Conservation (phyloP, 345 rosid species). For the Excoecaria agallocha region DNA sequence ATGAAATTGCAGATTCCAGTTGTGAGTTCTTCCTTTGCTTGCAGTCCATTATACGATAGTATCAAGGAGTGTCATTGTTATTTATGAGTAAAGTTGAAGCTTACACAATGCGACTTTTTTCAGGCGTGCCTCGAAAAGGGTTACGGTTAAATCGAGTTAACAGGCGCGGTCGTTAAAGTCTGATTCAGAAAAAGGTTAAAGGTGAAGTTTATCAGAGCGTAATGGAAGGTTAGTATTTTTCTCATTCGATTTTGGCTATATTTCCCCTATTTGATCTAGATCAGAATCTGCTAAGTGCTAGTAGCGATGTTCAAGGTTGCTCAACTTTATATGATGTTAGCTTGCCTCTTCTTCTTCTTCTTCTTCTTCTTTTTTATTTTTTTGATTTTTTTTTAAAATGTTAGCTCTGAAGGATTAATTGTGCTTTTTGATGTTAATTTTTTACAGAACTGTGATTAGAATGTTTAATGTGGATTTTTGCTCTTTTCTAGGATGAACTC, state of each 20-base stretch:
- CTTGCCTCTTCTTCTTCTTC: too few relatives aligned
- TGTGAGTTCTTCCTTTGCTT: constrained; percentile 40
- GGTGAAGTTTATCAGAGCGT: constrained; percentile 26
- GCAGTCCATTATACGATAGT: background rate
- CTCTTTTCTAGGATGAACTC: constrained; percentile 19
- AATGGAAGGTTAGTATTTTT: constrained; percentile 41
- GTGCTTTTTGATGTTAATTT: constrained; percentile 4
- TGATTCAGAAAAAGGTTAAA: constrained; percentile 28
- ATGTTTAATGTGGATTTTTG: constrained; percentile 1
- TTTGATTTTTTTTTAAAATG: too few relatives aligned
- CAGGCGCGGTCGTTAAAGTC: constrained; percentile 45
- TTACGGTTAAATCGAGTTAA: constrained; percentile 70
- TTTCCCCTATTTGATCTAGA: constrained; percentile 6
- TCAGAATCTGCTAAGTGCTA: constrained; percentile 6
- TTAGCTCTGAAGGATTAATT: too few relatives aligned
- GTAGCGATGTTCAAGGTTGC: background rate
- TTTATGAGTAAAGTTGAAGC: background rate
- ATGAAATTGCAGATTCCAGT: constrained; percentile 28
- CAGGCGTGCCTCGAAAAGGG: constrained; percentile 58
- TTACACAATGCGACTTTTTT: constrained; percentile 13
- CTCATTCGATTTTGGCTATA: background rate
- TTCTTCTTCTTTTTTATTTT: too few relatives aligned
- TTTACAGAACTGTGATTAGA: background rate
- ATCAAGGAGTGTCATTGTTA: background rate
- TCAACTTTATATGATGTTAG: constrained; percentile 2